phyloP scores from a whole-genome alignment of 2,329 filamentous ascomycete species.

The Berkeleyomyces rouxiae region DNA sequence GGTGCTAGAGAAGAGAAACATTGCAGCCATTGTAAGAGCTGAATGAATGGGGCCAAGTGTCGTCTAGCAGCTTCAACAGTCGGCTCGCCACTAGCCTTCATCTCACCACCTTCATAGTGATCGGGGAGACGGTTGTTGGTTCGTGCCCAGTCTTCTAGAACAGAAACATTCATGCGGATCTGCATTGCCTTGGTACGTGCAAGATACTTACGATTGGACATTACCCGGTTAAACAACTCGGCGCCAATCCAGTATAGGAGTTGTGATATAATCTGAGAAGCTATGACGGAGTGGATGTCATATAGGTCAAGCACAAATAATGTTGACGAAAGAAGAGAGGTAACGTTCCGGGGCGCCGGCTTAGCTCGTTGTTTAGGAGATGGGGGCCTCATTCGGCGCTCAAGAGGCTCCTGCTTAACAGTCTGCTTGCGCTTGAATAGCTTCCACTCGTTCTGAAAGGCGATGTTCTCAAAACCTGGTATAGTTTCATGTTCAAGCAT shows the following conservation, averaged over 20 bases:
- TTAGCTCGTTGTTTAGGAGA: conserved; percentile 88
- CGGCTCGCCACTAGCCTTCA: conserved; percentile 67
- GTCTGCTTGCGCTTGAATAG: conserved; percentile 85
- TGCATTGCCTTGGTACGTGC: conserved; percentile 98
- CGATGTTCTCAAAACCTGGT: conserved; percentile 87
- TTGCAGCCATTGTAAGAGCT: conserved; percentile 91
- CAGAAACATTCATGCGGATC: conserved; percentile 96
- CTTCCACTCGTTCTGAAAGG: conserved; percentile 98
- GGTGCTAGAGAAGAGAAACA: conserved; percentile 81
- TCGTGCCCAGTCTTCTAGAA: conserved; percentile 88
- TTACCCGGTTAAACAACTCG: conserved; percentile 93
- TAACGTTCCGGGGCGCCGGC: conserved; percentile 84
- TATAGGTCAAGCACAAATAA: conserved; percentile 97
- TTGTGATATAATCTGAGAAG: conserved; percentile 77
- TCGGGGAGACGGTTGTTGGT: conserved; percentile 87
- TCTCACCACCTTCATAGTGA: conserved; percentile 86
- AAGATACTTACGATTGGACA: conserved; percentile 88
- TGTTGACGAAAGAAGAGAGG: conserved; percentile 84
- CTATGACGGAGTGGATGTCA: conserved; percentile 95
- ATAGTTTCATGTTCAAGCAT: conserved; percentile 98
- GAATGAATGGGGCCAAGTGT: conserved; percentile 79
- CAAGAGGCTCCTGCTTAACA: conserved; percentile 73
- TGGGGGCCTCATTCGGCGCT: conserved; percentile 81
- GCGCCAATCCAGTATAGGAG: conserved; percentile 91
- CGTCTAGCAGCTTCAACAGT: conserved; percentile 70